Evolutionary conservation across 2,329 filamentous ascomycete genomes (phyloP).

Genomic region (Elsinoe perseae): DNA sequence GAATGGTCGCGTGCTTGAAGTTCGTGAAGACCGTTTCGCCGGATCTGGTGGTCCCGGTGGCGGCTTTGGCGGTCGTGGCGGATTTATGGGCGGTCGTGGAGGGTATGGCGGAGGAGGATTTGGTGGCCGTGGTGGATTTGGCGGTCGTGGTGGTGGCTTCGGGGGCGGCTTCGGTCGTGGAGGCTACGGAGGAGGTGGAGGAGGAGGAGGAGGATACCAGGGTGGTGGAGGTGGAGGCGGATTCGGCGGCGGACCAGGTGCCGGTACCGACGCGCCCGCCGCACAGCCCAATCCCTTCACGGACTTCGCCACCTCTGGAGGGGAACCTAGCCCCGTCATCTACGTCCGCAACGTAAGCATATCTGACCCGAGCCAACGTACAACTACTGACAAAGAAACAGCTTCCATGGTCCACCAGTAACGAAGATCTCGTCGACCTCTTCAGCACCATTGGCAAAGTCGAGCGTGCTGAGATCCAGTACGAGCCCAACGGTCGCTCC

Average conservation of each 20-base stretch:
- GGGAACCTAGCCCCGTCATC: conserved; percentile 74
- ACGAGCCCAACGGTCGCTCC: conserved; percentile 91
- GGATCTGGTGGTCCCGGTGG: conserved; percentile 42
- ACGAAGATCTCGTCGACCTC: conserved; percentile 90
- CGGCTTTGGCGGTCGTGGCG: conserved; percentile 31
- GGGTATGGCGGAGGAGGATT: conserved; percentile 24
- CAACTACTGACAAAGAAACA: conserved; percentile 36
- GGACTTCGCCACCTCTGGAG: conserved; percentile 79
- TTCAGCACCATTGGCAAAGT: conserved; percentile 98
- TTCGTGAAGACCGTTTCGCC: conserved; percentile 92
- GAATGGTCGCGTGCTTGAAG: conserved; percentile 88
- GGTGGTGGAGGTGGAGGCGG: conserved; percentile 50
- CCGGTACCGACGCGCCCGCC: conserved; percentile 35
- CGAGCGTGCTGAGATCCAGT: conserved; percentile 97
- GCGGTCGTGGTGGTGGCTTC: conserved; percentile 36
- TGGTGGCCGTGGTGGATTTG: conserved; percentile 38
- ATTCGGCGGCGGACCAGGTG: conserved; percentile 31
- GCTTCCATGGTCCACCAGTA: conserved; percentile 98
- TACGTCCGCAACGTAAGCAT: conserved; percentile 90
- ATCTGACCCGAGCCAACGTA: conserved; percentile 3
- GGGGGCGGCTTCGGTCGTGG: conserved; percentile 37
- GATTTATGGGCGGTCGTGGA: conserved; percentile 32
- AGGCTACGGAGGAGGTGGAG: conserved; percentile 27
- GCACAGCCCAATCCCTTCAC: conserved; percentile 82
- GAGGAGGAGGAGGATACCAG: conserved; percentile 42